Evolutionary conservation across 2,329 filamentous ascomycete species (phyloP).

Genomic region (Sordariomycetes sp.): DNA sequence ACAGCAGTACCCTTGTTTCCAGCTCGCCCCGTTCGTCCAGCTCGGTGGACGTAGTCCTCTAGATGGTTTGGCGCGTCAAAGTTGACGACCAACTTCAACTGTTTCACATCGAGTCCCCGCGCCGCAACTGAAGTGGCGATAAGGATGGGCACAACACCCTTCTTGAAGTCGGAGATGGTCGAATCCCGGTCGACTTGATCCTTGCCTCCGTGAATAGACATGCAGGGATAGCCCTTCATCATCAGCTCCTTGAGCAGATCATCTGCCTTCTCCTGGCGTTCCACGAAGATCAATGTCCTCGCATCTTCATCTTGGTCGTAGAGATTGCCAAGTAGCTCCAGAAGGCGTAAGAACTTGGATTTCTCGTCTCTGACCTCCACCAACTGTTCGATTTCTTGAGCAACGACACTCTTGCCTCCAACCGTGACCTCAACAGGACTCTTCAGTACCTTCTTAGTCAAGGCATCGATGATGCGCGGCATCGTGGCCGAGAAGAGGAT

Average conservation of each 20-base stretch:
- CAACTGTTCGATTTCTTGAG: constrained; percentile 84
- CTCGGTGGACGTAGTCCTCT: constrained; percentile 93
- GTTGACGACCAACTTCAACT: constrained; percentile 91
- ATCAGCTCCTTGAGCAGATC: constrained; percentile 67
- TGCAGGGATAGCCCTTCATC: constrained; percentile 79
- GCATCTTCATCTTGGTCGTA: constrained; percentile 85
- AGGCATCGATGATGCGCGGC: constrained; percentile 80
- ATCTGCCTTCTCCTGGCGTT: constrained; percentile 84
- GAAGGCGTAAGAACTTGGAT: constrained; percentile 71
- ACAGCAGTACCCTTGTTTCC: constrained; percentile 92
- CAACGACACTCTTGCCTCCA: constrained; percentile 78
- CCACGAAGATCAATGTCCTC: constrained; percentile 82
- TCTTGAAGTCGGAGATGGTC: constrained; percentile 88
- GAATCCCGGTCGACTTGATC: constrained; percentile 90
- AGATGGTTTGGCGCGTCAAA: constrained; percentile 89
- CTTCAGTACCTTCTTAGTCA: constrained; percentile 79
- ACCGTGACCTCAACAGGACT: constrained; percentile 87
- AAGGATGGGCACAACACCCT: constrained; percentile 77
- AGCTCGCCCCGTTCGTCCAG: constrained; percentile 85
- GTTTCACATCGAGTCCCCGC: constrained; percentile 89
- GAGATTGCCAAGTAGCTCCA: constrained; percentile 79
- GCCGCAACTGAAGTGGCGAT: constrained; percentile 94
- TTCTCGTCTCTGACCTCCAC: constrained; percentile 79
- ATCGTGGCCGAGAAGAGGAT: constrained; percentile 96
- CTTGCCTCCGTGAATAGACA: constrained; percentile 89